Evolutionary conservation across 768 basidiomycete species (phyloP).

Genomic region (Naganishia antarctica): DNA sequence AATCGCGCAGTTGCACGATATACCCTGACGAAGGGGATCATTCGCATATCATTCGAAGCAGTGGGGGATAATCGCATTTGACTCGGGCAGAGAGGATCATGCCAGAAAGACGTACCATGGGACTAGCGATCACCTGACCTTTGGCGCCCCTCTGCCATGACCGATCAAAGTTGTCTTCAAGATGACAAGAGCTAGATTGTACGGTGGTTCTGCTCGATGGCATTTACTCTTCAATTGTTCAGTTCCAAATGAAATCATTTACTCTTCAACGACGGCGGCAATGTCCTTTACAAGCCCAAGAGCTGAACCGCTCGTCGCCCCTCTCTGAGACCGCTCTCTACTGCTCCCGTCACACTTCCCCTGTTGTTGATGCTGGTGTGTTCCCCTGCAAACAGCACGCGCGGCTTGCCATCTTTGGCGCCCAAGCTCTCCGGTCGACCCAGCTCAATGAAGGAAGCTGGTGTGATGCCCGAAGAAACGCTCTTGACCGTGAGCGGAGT

Average conservation of each 20-base stretch:
- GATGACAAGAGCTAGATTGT: too few species aligned
- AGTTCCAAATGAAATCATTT: neutral
- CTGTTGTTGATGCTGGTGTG: slow-evolving; percentile 52
- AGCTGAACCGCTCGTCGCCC: slow-evolving; percentile 44
- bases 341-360: slow-evolving; percentile 50
- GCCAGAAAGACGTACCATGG: too few species aligned
- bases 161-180: too few species aligned
- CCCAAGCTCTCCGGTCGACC: slow-evolving; percentile 36
- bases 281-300: slow-evolving; percentile 26
- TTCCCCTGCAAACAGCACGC: slow-evolving; percentile 52
- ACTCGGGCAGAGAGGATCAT: too few species aligned
- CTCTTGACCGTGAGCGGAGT: slow-evolving; percentile 40
- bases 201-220: too few species aligned
- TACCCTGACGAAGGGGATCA: too few species aligned
- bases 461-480: slow-evolving; percentile 17
- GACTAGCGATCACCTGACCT: too few species aligned
- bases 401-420: slow-evolving; percentile 38
- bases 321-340: slow-evolving; percentile 50
- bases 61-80: too few species aligned
- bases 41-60: too few species aligned
- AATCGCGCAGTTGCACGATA: too few species aligned
- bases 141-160: too few species aligned
- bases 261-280: neutral
- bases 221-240: too few species aligned
- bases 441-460: slow-evolving; percentile 43